These are phyloP conservation scores for Fusarium sp. DNA, from an alignment of 2,329 filamentous ascomycete genomes.

Conservation along the genomic window DNA sequence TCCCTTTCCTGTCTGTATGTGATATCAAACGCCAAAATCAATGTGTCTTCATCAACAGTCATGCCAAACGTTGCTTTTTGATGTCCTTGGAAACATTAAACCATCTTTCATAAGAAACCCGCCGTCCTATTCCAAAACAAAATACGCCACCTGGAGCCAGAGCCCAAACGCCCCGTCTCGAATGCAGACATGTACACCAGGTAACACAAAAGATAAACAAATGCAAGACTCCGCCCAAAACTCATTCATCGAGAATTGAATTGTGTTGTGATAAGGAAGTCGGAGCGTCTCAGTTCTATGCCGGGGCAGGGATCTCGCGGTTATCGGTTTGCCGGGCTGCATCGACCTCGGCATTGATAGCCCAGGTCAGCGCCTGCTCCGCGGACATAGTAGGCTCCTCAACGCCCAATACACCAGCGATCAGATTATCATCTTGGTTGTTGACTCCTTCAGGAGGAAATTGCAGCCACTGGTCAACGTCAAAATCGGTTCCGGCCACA, in stretches of 20 bases:
- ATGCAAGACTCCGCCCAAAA: conserved; percentile 24
- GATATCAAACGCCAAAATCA: conserved; percentile 41
- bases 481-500: conserved; percentile 64
- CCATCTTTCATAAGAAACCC: conserved; percentile 13
- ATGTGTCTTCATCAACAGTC: conserved; percentile 44
- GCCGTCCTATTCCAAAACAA: conserved; percentile 27
- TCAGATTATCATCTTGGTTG: conserved; percentile 54
- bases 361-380: conserved; percentile 48
- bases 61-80: conserved; percentile 43
- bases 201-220: conserved; percentile 29
- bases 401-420: conserved; percentile 51
- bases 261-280: neutral
- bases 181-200: conserved; percentile 41
- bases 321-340: conserved; percentile 25
- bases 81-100: conserved; percentile 27
- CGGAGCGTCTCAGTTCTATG: conserved; percentile 15
- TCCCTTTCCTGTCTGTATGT: conserved; percentile 18
- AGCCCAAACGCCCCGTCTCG: conserved; percentile 42
- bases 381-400: conserved; percentile 47
- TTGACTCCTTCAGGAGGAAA: conserved; percentile 65
- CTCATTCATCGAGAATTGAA: neutral
- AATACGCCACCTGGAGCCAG: conserved; percentile 35
- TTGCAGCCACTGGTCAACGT: conserved; percentile 71
- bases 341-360: conserved; percentile 47
- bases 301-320: conserved; percentile 37